These are phyloP conservation scores for Lentinula raphanica DNA, from an alignment of 768 basidiomycete species.

Conservation along the genomic window DNA sequence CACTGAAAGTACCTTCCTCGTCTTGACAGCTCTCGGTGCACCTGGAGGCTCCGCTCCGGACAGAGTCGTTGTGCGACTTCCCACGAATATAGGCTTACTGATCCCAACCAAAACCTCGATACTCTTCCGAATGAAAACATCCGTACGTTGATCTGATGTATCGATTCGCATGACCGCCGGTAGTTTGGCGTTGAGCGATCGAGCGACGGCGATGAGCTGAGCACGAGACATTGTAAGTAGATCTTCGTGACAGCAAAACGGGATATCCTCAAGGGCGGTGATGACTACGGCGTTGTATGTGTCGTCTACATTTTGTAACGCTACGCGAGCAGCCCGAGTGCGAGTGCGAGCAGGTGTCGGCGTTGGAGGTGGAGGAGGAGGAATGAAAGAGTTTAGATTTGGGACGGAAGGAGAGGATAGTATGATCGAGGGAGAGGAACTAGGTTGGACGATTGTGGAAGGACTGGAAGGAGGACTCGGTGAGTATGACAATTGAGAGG, in stretches of 20 bases:
- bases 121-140: constrained; percentile 41
- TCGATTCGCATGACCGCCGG: constrained; percentile 50
- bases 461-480: not conserved
- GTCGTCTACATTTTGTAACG: constrained; percentile 54
- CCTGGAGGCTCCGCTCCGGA: constrained; percentile 24
- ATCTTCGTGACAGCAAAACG: constrained; percentile 75
- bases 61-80: not conserved
- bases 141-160: constrained; percentile 26
- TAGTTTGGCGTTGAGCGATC: constrained; percentile 49
- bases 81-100: constrained; percentile 14
- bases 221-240: constrained; percentile 56
- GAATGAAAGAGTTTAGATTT: not conserved
- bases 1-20: constrained; percentile 2
- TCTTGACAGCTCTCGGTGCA: constrained; percentile 29
- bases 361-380: not conserved
- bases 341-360: not conserved
- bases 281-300: constrained; percentile 56
- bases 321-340: constrained; percentile 33
- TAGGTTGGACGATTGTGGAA: not conserved
- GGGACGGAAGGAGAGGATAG: not conserved
- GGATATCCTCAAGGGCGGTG: constrained; percentile 50
- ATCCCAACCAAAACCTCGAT: constrained; percentile 65
- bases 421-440: not conserved
- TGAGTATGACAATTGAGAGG: not conserved
- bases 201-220: constrained; percentile 49